phyloP scores from a whole-genome alignment of 768 basidiomycete species.

The Crassisporium funariophilum region DNA sequence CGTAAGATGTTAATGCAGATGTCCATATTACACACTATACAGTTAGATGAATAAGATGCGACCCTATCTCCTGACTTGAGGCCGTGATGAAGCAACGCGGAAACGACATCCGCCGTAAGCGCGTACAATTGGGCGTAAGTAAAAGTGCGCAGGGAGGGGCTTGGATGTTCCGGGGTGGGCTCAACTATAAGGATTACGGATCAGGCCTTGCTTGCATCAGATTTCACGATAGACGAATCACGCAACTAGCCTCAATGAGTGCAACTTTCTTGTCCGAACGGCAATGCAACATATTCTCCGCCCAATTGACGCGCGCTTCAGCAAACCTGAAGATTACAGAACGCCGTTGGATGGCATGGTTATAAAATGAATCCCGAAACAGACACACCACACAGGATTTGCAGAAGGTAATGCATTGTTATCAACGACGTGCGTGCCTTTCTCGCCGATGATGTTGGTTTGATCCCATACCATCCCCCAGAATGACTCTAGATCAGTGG shows the following conservation, averaged over 20 bases:
- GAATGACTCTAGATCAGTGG: constrained; percentile 57
- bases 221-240: constrained; percentile 25
- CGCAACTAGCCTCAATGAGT: constrained; percentile 68
- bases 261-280: constrained; percentile 61
- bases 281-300: constrained; percentile 74
- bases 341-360: constrained; percentile 9
- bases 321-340: constrained; percentile 42
- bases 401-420: constrained; percentile 48
- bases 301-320: constrained; percentile 72
- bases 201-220: constrained; percentile 5
- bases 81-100: constrained; percentile 53
- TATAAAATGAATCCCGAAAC: constrained; percentile 7
- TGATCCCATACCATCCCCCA: constrained; percentile 79
- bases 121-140: constrained; percentile 62
- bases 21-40: constrained; percentile 74
- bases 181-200: constrained; percentile 52
- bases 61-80: constrained; percentile 69
- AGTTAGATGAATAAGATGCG: constrained; percentile 78
- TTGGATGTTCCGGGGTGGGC: constrained; percentile 51
- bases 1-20: constrained; percentile 15
- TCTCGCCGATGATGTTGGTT: constrained; percentile 59
- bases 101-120: constrained; percentile 57
- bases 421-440: constrained; percentile 64
- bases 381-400: constrained; percentile 67
- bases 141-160: constrained; percentile 44